Evolutionary conservation across 441 rosid genomes (phyloP).

Genomic region (Geranium incanum): DNA sequence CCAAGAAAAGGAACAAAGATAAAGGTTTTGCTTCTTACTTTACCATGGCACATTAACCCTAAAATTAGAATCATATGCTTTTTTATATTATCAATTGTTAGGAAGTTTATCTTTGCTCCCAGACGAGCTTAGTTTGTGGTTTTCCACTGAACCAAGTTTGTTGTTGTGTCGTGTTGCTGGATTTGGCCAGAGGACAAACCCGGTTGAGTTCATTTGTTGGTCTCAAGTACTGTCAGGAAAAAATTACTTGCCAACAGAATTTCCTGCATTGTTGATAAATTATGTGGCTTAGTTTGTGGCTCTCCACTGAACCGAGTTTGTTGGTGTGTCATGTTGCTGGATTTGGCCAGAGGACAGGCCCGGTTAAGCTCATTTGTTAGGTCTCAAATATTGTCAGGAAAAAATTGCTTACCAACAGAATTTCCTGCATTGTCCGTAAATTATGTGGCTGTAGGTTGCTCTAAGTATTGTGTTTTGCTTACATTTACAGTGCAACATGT

Average conservation of each 20-base stretch:
- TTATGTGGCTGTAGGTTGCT: neutral
- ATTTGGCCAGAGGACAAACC: neutral
- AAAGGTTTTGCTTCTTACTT: neutral
- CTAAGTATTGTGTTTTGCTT: neutral
- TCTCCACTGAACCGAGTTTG: neutral
- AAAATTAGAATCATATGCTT: neutral
- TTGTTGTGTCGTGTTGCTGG: neutral
- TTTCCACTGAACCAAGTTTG: neutral
- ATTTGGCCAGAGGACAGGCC: neutral
- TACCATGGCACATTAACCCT: neutral
- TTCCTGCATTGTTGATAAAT: neutral
- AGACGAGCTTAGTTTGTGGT: neutral
- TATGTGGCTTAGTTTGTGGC: neutral
- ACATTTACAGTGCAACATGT: neutral
- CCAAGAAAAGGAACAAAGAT: conserved; percentile 4
- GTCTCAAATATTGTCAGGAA: neutral
- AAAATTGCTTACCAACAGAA: neutral
- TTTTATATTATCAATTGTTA: neutral
- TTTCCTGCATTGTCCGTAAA: neutral
- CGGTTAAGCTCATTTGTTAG: neutral
- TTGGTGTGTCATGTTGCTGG: neutral
- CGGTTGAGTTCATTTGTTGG: neutral
- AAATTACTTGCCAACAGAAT: neutral
- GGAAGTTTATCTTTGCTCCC: neutral
- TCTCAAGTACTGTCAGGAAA: neutral